phyloP scores from a whole-genome alignment of 352 stramenopile genomes.

The Globisporangium megalacanthum region DNA sequence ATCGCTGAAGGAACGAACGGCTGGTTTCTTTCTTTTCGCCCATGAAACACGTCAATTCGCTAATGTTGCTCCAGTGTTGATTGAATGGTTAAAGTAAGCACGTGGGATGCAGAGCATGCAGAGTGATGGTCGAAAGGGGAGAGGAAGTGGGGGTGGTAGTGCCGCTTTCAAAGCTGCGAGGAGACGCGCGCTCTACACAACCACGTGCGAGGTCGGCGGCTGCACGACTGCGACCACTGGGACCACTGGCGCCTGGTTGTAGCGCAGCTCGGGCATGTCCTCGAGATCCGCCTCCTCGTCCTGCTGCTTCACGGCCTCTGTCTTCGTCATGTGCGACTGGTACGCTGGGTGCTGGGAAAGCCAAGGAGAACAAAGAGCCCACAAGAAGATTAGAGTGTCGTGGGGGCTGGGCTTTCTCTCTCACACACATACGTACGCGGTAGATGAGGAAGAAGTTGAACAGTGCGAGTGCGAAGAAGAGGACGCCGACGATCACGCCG shows the following conservation, averaged over 20 bases:
- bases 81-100: too few species aligned
- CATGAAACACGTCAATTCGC: too few species aligned
- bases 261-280: constrained; percentile 73
- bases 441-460: constrained; percentile 89
- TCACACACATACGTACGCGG: constrained; percentile 37
- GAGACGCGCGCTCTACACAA: constrained; percentile 31
- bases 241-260: constrained; percentile 56
- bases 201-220: constrained; percentile 39
- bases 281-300: constrained; percentile 43
- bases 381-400: constrained; percentile 3
- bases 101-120: neutral
- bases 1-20: too few species aligned
- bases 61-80: too few species aligned
- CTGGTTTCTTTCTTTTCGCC: too few species aligned
- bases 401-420: too few species aligned
- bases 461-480: constrained; percentile 67
- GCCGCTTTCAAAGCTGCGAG: neutral
- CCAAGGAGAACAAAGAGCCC: neutral
- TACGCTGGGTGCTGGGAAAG: constrained; percentile 63
- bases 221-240: constrained; percentile 20
- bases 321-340: constrained; percentile 69
- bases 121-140: neutral
- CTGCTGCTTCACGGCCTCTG: constrained; percentile 43
- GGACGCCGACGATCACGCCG: constrained; percentile 63
- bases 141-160: neutral